These are phyloP conservation scores for Tuctoria greenei DNA, from an alignment of 176 grass and related monocot species.

Conservation along the genomic window DNA sequence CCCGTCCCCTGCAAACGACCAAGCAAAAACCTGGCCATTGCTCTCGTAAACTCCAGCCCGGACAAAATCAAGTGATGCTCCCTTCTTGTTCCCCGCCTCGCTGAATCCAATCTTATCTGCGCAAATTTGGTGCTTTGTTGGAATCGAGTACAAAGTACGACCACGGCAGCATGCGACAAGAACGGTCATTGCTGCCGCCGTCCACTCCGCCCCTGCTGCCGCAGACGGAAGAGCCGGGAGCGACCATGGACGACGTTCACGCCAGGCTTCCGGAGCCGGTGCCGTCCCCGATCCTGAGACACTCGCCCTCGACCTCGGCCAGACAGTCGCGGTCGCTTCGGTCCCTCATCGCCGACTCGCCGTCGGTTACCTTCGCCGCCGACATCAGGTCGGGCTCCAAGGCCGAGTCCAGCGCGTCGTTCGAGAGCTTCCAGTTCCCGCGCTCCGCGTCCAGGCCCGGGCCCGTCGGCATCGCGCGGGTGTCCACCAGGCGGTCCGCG, in stretches of 20 bases:
- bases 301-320: conserved; percentile 31
- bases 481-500: conserved; percentile 40
- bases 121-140: not conserved
- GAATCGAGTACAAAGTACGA: not conserved
- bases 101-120: conserved; percentile 10
- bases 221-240: not conserved
- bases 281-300: conserved; percentile 52
- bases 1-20: conserved; percentile 23
- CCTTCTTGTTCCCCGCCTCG: conserved; percentile 27
- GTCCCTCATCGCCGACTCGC: conserved; percentile 34
- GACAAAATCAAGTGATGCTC: conserved; percentile 5
- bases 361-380: conserved; percentile 46
- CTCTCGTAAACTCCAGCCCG: conserved; percentile 29
- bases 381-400: conserved; percentile 40
- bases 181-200: conserved; percentile 22
- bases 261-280: conserved; percentile 48
- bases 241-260: conserved; percentile 29
- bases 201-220: conserved; percentile 27
- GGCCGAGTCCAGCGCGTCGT: conserved; percentile 19
- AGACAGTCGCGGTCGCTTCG: conserved; percentile 34
- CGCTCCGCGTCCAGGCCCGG: conserved; percentile 28
- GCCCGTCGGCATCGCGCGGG: conserved; percentile 11
- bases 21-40: conserved; percentile 24
- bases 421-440: conserved; percentile 45
- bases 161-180: conserved; percentile 32